phyloP scores from a whole-genome alignment of 139 green algal species.

The Medakamo hakoo region DNA sequence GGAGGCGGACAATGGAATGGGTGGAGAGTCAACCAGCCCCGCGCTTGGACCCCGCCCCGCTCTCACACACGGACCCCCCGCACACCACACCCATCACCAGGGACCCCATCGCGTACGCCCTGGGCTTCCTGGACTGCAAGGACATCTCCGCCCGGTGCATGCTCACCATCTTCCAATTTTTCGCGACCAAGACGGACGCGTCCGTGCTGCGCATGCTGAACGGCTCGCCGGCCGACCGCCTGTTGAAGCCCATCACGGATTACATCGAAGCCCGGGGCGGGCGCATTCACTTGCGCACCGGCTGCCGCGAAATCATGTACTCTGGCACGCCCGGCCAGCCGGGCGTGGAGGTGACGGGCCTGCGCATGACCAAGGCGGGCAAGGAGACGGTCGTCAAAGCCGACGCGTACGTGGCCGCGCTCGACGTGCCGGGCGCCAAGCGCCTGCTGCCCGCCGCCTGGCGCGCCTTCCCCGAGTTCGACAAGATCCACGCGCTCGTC shows the following conservation, averaged over 20 bases:
- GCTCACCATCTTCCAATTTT: constrained; percentile 96
- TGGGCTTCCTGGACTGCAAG: constrained; percentile 94
- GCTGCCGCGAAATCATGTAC: constrained; percentile 80
- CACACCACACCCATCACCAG: too few relatives aligned
- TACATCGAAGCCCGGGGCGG: constrained; percentile 74
- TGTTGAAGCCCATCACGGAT: constrained; percentile 75
- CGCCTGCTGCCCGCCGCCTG: constrained; percentile 61
- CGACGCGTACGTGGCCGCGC: constrained; percentile 81
- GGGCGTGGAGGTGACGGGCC: constrained; percentile 45
- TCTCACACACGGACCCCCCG: too few relatives aligned
- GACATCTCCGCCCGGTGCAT: constrained; percentile 92
- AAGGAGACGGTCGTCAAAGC: constrained; percentile 46
- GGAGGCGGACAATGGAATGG: too few relatives aligned
- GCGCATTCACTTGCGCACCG: constrained; percentile 53
- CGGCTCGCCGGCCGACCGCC: constrained; percentile 69
- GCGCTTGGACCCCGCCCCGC: too few relatives aligned
- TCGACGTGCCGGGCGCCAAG: constrained; percentile 89
- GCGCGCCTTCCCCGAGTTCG: constrained; percentile 55
- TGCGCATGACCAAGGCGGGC: constrained; percentile 37
- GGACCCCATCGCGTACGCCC: constrained; percentile 89
- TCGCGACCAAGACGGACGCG: constrained; percentile 96
- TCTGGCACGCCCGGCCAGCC: constrained; percentile 37
- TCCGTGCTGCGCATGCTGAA: constrained; percentile 87
- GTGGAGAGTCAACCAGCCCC: too few relatives aligned
- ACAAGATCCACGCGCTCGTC: constrained; percentile 78